Conservation (phyloP, 202 grass and related monocot genomes). For the Carex sylvatica region DNA sequence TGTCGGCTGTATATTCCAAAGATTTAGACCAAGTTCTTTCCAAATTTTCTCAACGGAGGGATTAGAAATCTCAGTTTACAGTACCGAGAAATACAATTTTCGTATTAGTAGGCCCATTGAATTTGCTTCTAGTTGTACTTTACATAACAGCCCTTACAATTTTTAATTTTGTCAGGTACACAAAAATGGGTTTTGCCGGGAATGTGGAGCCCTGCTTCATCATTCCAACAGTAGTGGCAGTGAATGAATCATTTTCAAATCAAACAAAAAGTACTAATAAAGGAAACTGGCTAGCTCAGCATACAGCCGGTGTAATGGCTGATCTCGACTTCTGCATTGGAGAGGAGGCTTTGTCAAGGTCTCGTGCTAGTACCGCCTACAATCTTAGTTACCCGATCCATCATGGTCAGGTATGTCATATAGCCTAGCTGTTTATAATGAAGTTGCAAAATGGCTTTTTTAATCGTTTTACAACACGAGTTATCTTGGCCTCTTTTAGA, state of each 20-base stretch:
- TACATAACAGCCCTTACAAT: background rate
- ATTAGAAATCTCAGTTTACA: background rate
- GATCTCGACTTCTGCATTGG: constrained; percentile 98
- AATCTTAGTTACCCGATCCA: constrained; percentile 88
- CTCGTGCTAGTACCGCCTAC: constrained; percentile 62
- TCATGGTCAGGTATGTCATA: constrained; percentile 62
- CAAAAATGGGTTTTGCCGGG: constrained; percentile 98
- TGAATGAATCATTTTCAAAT: constrained; percentile 64
- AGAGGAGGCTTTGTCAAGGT: constrained; percentile 67
- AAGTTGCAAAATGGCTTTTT: background rate
- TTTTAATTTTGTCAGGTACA: constrained; percentile 49
- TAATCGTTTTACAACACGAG: background rate
- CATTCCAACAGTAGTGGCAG: constrained; percentile 87
- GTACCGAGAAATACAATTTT: background rate
- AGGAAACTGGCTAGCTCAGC: constrained; percentile 91
- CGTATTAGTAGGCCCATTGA: background rate
- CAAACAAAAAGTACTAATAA: constrained; percentile 58
- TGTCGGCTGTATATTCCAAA: background rate
- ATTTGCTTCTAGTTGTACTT: background rate
- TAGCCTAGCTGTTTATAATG: constrained; percentile 3
- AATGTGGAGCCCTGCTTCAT: constrained; percentile 99
- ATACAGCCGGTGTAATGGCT: constrained; percentile 93
- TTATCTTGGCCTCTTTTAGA: background rate
- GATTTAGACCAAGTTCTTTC: background rate
- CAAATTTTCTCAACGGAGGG: background rate